phyloP scores from a whole-genome alignment of 768 basidiomycete genomes.

The Vararia minispora region DNA sequence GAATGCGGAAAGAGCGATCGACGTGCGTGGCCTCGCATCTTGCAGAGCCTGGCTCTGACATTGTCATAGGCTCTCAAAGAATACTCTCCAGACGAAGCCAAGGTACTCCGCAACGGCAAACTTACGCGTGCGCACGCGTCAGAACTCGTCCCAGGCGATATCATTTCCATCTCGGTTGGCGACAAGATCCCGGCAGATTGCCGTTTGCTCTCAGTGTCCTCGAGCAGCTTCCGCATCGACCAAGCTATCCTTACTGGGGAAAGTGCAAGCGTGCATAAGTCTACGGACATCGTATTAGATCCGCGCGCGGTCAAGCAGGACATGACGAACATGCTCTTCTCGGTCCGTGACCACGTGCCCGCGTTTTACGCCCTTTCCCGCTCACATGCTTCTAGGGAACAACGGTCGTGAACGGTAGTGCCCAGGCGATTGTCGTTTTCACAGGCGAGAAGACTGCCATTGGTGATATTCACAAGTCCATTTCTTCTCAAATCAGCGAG shows the following conservation, averaged over 20 bases:
- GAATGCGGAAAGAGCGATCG: slow-evolving; percentile 94
- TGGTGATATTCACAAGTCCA: slow-evolving; percentile 95
- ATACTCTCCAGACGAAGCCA: slow-evolving; percentile 95
- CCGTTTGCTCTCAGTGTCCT: slow-evolving; percentile 78
- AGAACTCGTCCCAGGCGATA: slow-evolving; percentile 90
- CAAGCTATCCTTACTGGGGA: slow-evolving; percentile 97
- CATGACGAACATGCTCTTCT: slow-evolving; percentile 94
- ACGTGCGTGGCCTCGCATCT: slow-evolving; percentile 44
- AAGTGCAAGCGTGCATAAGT: slow-evolving; percentile 82
- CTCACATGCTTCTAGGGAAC: slow-evolving; percentile 52
- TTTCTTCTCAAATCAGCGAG: slow-evolving; percentile 83
- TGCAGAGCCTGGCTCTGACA: not conserved
- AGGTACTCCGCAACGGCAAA: slow-evolving; percentile 67
- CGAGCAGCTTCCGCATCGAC: slow-evolving; percentile 89
- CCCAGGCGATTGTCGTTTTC: slow-evolving; percentile 76
- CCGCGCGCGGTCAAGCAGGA: slow-evolving; percentile 88
- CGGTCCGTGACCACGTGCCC: slow-evolving; percentile 34
- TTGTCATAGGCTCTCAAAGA: slow-evolving; percentile 76
- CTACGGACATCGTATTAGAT: slow-evolving; percentile 55
- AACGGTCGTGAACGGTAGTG: slow-evolving; percentile 89
- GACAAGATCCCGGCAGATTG: slow-evolving; percentile 96
- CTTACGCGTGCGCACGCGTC: slow-evolving; percentile 69
- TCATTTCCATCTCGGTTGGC: slow-evolving; percentile 83
- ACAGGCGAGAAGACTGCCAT: slow-evolving; percentile 87
- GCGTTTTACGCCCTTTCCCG: not conserved